Base-by-base conservation (phyloP, 2,329 filamentous ascomycete genomes). In the Colletotrichum gloeosporioides region DNA sequence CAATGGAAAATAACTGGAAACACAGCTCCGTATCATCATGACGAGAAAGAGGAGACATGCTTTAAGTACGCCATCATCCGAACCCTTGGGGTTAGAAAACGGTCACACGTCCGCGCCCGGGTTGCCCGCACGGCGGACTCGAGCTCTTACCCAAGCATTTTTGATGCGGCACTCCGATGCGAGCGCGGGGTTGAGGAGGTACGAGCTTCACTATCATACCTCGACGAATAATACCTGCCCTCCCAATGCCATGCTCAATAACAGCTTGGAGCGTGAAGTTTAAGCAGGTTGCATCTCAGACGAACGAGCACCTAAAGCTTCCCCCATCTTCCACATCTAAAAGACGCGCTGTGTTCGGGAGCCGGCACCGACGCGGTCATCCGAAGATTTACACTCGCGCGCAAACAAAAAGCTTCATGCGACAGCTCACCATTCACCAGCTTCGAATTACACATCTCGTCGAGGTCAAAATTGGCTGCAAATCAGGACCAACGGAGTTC, bases 41-140 rank as follows among this genome's bases (percentile, higher is more conserved):
- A 15, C 18, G 7, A 7, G 31, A 2, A 25, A 32, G 18, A 63
- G 12, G 31, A 36, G n/a, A 22, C 34, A 22, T n/a, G 2, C 39
- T 25, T 73, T 73, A 73, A 67, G 69, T 76, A 76, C 49, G 12
- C 32, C 9, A 34, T 76, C 69, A 59, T 76, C 73, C 32, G 57
- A 76, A 73, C 18, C 31, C 12, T 22, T 13, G 16, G 29, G n/a
- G 25, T n/a, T 16, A 15, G 49, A 9, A 53, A 39, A 31, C 16
- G 57, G 49, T 69, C 69, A 73, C 73, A 64, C 69, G 69, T 25
- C 31, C 53, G 31, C 39, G 49, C 49, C 61, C 18, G 31, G 69
- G 49, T 29, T n/a, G 15, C 12, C 15, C 36, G 49, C 25, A 31
- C 53, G 66, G 66, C n/a, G 39, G 55, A 29, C 69, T 73, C 63